Evolutionary conservation across 768 basidiomycete genomes (phyloP).

Genomic region (Auriscalpium orientale): DNA sequence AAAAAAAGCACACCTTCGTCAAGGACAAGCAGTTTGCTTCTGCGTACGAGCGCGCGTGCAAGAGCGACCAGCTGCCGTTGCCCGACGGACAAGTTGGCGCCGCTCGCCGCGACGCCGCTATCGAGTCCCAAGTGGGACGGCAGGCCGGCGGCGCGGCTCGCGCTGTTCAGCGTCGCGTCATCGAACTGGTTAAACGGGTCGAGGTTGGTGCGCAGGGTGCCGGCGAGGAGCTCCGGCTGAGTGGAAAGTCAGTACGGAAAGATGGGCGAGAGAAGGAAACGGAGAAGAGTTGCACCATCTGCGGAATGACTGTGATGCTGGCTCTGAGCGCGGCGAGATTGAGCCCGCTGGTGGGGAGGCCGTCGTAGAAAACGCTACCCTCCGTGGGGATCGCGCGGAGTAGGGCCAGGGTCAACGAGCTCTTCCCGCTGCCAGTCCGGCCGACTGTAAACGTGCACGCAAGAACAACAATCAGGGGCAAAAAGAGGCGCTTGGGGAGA

Average conservation of each 20-base stretch:
- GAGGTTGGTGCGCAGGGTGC: conserved; percentile 48
- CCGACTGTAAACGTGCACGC: conserved; percentile 33
- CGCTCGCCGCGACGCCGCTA: conserved; percentile 36
- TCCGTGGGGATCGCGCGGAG: conserved; percentile 47
- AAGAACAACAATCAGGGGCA: background rate
- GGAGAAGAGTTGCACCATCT: conserved; percentile 30
- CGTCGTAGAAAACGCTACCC: conserved; percentile 47
- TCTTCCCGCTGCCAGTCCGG: conserved; percentile 53
- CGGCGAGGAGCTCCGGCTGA: conserved; percentile 45
- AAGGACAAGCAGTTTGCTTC: conserved; percentile 48
- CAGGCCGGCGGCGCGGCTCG: conserved; percentile 43
- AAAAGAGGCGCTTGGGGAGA: background rate
- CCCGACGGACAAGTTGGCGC: conserved; percentile 46
- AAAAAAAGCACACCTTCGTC: conserved; percentile 37
- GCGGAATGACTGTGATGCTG: conserved; percentile 54
- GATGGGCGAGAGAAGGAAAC: background rate
- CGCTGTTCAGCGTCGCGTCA: conserved; percentile 43
- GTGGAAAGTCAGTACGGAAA: conserved; percentile 5
- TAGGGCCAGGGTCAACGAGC: conserved; percentile 44
- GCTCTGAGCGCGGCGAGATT: conserved; percentile 47
- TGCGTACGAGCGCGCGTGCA: conserved; percentile 50
- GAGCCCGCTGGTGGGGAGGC: conserved; percentile 34
- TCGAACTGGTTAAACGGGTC: conserved; percentile 53
- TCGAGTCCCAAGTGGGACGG: conserved; percentile 37
- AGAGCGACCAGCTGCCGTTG: conserved; percentile 55